Conservation (phyloP, 495 filamentous ascomycete genomes). For the Xylaria venustula region DNA sequence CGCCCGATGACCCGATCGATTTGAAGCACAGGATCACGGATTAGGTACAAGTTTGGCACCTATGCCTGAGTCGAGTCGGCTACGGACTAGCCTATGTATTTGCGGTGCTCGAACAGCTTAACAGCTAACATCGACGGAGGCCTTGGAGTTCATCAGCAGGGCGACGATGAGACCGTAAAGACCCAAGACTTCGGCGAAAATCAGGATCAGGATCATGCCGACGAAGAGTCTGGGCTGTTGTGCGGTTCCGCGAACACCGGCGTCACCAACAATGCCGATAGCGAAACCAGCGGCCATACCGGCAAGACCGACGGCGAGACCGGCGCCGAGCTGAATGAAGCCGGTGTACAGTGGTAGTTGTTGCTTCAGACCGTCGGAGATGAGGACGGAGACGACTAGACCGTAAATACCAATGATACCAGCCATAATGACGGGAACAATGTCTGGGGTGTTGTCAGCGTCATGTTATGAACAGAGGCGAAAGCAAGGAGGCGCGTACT, state of each 20-base stretch:
- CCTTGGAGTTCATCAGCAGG: conserved; percentile 96
- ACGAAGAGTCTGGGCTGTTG: conserved; percentile 98
- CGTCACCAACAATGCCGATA: conserved; percentile 98
- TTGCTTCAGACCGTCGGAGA: conserved; percentile 88
- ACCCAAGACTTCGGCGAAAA: conserved; percentile 99
- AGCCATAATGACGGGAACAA: conserved; percentile 99
- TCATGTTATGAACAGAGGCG: not conserved
- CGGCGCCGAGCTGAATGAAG: conserved; percentile 97
- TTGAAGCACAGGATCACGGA: conserved; percentile 14
- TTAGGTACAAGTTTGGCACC: conserved; percentile 25
- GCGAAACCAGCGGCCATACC: conserved; percentile 98
- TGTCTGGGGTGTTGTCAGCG: conserved; percentile 60
- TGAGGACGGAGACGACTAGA: conserved; percentile 95
- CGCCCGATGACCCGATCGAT: not conserved
- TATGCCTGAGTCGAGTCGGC: conserved; percentile 13
- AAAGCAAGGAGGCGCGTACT: conserved; percentile 60
- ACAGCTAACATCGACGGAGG: conserved; percentile 51
- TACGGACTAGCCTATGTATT: conserved; percentile 1
- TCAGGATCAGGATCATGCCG: conserved; percentile 99
- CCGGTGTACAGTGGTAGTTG: conserved; percentile 82
- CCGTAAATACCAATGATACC: conserved; percentile 99
- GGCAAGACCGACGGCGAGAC: conserved; percentile 92
- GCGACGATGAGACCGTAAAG: conserved; percentile 98
- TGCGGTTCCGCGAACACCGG: conserved; percentile 96
- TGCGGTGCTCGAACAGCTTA: conserved; percentile 7